A percentile compares a stretch with the other conserved stretches of the same genome.
phyloP scores from a whole-genome alignment of 2,329 filamentous ascomycete species.

The Alternaria dauci region DNA sequence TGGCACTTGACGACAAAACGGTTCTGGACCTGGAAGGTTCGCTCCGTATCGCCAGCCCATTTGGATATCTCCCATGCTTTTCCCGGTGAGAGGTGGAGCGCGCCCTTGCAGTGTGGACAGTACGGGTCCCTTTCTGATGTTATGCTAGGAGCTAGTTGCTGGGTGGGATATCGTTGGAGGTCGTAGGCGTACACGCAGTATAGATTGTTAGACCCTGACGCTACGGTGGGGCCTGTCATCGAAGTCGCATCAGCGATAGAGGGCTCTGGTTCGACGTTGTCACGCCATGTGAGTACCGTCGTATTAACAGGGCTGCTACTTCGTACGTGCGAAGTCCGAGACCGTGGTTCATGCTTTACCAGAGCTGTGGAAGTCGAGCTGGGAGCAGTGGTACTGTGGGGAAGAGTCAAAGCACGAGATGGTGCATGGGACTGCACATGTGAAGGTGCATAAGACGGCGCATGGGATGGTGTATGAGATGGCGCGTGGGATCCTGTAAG shows the following conservation, averaged over 20 bases:
- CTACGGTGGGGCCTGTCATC: conserved; percentile 29
- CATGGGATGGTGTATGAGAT: conserved; percentile 2
- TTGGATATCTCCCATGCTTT: conserved; percentile 50
- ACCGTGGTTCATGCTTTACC: conserved; percentile 28
- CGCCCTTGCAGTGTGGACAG: conserved; percentile 44
- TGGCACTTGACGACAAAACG: conserved; percentile 51
- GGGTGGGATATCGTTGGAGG: conserved; percentile 40
- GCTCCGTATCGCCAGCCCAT: conserved; percentile 39
- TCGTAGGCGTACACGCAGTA: conserved; percentile 47
- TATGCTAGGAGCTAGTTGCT: conserved; percentile 38
- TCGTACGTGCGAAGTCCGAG: conserved; percentile 12
- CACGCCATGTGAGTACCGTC: conserved; percentile 31
- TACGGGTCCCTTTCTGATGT: conserved; percentile 34
- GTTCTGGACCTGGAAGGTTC: conserved; percentile 46
- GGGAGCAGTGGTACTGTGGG: conserved; percentile 17
- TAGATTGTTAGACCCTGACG: conserved; percentile 26
- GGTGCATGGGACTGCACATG: not conserved
- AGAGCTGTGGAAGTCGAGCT: conserved; percentile 37
- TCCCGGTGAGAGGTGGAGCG: conserved; percentile 43
- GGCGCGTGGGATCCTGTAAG: not conserved
- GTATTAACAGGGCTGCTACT: conserved; percentile 36
- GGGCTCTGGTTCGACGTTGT: conserved; percentile 27
- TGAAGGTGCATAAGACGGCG: not conserved
- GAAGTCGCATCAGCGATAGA: conserved; percentile 37
- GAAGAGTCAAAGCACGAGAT: conserved; percentile 24